Conservation (phyloP, 1,284 basidiomycete genomes). For the Tylopilus sp. region DNA sequence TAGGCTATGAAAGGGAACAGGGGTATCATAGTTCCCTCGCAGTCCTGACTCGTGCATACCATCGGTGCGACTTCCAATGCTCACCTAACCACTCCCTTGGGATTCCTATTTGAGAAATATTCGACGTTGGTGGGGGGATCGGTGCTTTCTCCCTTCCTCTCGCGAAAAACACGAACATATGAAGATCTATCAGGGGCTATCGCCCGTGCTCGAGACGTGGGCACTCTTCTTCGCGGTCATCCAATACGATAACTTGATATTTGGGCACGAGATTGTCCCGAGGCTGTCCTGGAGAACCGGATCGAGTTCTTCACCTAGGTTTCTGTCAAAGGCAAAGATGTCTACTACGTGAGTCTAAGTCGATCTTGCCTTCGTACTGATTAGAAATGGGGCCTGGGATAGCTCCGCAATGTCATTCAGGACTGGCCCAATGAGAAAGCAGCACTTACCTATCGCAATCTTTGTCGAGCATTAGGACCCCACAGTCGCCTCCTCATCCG, state of each 20-base stretch:
- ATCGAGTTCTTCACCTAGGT: conserved; percentile 26
- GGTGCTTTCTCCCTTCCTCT: conserved; percentile 31
- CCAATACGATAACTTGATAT: neutral
- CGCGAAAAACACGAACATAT: conserved; percentile 25
- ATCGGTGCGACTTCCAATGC: neutral
- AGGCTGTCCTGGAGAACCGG: conserved; percentile 23
- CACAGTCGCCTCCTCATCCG: conserved; percentile 31
- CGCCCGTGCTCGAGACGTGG: conserved; percentile 22
- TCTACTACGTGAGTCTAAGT: conserved; percentile 31
- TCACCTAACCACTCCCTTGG: conserved; percentile 8
- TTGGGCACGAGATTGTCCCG: conserved; percentile 23
- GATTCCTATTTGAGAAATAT: conserved; percentile 28
- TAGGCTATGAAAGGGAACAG: conserved; percentile 27
- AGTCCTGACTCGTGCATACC: conserved; percentile 22
- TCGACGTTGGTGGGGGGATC: conserved; percentile 34
- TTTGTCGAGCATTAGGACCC: conserved; percentile 27
- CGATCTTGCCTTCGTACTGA: neutral
- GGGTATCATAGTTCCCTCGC: conserved; percentile 27
- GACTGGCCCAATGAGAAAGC: conserved; percentile 32
- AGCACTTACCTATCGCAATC: conserved; percentile 24
- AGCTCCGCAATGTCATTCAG: conserved; percentile 33
- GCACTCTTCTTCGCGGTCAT: neutral
- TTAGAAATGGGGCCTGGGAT: neutral
- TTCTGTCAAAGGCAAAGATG: conserved; percentile 26
- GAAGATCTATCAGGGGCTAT: conserved; percentile 29